Evolutionary conservation across 306 rosid species (phyloP).

Genomic region (Macrotyloma uniflorum): DNA sequence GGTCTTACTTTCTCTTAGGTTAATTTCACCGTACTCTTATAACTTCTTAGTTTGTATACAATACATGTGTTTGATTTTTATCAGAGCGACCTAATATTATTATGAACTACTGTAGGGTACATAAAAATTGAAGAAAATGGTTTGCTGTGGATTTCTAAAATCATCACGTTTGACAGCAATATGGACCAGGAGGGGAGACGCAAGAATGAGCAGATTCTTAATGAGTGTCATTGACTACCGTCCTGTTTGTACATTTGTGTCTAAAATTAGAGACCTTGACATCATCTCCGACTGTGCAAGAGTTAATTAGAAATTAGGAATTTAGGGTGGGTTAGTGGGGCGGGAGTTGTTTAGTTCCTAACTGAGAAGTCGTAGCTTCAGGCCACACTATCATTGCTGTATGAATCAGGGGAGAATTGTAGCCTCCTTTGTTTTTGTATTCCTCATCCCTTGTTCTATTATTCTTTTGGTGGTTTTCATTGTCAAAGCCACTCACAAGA

Average conservation of each 20-base stretch:
- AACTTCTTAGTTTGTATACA: background rate
- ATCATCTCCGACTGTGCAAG: constrained; percentile 17
- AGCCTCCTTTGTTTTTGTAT: background rate
- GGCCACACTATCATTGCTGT: background rate
- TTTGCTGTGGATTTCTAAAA: constrained; percentile 23
- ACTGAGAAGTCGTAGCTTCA: background rate
- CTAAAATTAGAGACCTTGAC: constrained; percentile 32
- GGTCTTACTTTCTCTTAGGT: background rate
- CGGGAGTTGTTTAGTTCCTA: constrained; percentile 19
- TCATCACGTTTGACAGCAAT: constrained; percentile 20
- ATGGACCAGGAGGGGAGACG: background rate
- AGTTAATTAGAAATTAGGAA: constrained; percentile 31
- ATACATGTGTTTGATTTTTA: constrained; percentile 10
- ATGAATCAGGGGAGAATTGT: constrained; percentile 5
- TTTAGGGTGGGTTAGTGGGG: background rate
- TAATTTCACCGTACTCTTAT: background rate
- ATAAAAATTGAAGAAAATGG: constrained; percentile 24
- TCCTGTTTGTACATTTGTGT: constrained; percentile 37
- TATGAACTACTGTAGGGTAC: constrained; percentile 37
- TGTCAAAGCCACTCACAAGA: constrained; percentile 11
- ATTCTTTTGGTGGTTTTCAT: background rate
- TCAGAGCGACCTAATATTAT: background rate
- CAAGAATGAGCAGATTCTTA: constrained; percentile 28
- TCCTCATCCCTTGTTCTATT: background rate
- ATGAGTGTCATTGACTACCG: constrained; percentile 11